phyloP scores from a whole-genome alignment of 768 basidiomycete species.

The Mycena kentingensis region DNA sequence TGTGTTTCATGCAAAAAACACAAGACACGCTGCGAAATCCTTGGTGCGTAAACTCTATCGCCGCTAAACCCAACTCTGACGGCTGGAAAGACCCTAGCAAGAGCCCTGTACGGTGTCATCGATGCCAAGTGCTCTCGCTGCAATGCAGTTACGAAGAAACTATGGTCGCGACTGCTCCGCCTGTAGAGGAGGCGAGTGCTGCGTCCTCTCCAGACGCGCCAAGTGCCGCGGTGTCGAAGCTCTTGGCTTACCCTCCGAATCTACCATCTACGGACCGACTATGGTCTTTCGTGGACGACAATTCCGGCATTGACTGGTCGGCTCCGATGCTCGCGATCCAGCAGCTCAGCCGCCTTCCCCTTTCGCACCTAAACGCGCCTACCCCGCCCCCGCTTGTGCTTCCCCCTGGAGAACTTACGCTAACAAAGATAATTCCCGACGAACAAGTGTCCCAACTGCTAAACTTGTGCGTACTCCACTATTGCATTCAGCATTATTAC shows the following conservation, averaged over 20 bases:
- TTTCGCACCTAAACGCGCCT: background rate
- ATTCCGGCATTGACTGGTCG: conserved; percentile 35
- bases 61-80: background rate
- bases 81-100: conserved; percentile 21
- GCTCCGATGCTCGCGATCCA: conserved; percentile 48
- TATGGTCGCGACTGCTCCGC: conserved; percentile 10
- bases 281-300: conserved; percentile 41
- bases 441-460: conserved; percentile 35
- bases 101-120: conserved; percentile 37
- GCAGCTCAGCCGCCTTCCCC: conserved; percentile 16
- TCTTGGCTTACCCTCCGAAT: background rate
- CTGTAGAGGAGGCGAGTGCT: too few species aligned
- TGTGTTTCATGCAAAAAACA: conserved; percentile 39
- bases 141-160: conserved; percentile 43
- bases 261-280: conserved; percentile 36
- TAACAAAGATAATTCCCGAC: conserved; percentile 33
- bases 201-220: too few species aligned
- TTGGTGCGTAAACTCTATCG: conserved; percentile 27
- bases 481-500: background rate
- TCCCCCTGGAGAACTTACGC: conserved; percentile 27
- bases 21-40: conserved; percentile 47
- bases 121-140: conserved; percentile 45
- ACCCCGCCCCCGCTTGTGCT: conserved; percentile 25
- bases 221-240: background rate
- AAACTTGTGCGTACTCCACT: conserved; percentile 30